A percentile compares a stretch with the other conserved stretches of the same genome.
Conservation (phyloP, 1,284 basidiomycete species). For the Ustilago esculenta region DNA sequence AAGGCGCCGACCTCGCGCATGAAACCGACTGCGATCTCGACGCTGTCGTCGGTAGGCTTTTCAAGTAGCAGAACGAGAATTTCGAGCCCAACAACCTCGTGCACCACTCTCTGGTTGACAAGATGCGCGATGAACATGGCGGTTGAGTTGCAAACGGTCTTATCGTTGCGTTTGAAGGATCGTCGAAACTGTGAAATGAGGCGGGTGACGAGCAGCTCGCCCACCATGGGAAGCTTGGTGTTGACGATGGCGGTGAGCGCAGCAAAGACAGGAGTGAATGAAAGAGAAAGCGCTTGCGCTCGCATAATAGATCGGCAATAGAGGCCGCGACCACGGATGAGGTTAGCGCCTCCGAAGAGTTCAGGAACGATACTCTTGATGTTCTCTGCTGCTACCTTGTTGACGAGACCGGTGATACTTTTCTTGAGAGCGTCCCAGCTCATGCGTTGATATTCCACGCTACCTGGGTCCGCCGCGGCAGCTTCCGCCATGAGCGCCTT, state of each 20-base stretch:
- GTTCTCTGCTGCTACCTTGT: conserved; percentile 84
- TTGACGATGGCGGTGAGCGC: conserved; percentile 94
- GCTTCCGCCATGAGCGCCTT: conserved; percentile 86
- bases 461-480: conserved; percentile 81
- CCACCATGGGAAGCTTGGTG: conserved; percentile 94
- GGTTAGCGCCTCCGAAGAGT: conserved; percentile 65
- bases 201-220: conserved; percentile 86
- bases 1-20: conserved; percentile 97
- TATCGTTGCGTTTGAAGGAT: conserved; percentile 96
- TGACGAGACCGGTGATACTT: conserved; percentile 98
- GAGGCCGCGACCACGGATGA: conserved; percentile 64
- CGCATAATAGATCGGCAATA: conserved; percentile 88
- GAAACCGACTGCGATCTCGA: conserved; percentile 97
- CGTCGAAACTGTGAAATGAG: conserved; percentile 94
- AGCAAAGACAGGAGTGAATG: conserved; percentile 97
- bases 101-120: conserved; percentile 92
- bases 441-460: conserved; percentile 90
- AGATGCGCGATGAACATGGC: conserved; percentile 96
- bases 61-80: conserved; percentile 93
- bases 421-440: conserved; percentile 98
- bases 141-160: conserved; percentile 92
- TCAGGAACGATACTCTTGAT: conserved; percentile 98
- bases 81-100: conserved; percentile 93
- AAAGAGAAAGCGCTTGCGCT: conserved; percentile 93
- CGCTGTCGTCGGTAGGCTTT: conserved; percentile 94